Percentiles rank a stretch among this genome's conserved stretches.
Conservation (phyloP, 306 rosid species). For the Herpetospermum pedunculosum region DNA sequence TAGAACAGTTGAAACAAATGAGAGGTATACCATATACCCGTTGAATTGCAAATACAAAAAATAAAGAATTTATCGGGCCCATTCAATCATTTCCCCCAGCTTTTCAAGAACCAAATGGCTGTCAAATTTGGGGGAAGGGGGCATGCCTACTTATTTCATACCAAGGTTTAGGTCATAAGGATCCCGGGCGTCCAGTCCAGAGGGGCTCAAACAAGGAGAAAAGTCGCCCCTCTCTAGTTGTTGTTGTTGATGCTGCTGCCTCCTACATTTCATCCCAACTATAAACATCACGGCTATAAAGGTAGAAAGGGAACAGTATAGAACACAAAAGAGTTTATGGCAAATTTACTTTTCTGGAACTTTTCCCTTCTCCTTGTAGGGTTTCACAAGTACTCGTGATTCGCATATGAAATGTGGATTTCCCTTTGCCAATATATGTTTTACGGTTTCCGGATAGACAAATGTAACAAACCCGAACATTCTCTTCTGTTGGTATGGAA, state of each 20-base stretch:
- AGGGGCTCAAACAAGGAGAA: constrained; percentile 40
- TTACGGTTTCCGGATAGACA: constrained; percentile 87
- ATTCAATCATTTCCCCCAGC: background rate
- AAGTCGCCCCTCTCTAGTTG: constrained; percentile 41
- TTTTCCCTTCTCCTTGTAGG: constrained; percentile 98
- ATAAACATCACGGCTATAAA: background rate
- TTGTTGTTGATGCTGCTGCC: constrained; percentile 40
- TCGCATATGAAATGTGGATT: constrained; percentile 97
- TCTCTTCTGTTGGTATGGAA: constrained; percentile 94
- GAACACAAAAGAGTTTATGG: background rate
- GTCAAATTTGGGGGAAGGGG: background rate
- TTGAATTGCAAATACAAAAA: background rate
- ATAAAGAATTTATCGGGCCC: background rate
- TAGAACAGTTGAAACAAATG: background rate
- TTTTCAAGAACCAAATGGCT: background rate
- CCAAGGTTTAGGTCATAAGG: constrained; percentile 28
- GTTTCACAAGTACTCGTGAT: constrained; percentile 95
- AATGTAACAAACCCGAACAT: constrained; percentile 98
- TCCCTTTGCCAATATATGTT: constrained; percentile 75
- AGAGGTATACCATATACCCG: background rate
- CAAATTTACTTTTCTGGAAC: constrained; percentile 59
- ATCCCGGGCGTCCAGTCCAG: constrained; percentile 34
- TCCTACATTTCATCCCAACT: constrained; percentile 24
- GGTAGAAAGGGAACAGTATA: background rate
- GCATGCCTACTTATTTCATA: constrained; percentile 5